Percentiles rank a stretch among this genome's conserved stretches.
Evolutionary conservation across 768 basidiomycete species (phyloP).

Genomic region (Porpolomopsis calyptriformis): DNA sequence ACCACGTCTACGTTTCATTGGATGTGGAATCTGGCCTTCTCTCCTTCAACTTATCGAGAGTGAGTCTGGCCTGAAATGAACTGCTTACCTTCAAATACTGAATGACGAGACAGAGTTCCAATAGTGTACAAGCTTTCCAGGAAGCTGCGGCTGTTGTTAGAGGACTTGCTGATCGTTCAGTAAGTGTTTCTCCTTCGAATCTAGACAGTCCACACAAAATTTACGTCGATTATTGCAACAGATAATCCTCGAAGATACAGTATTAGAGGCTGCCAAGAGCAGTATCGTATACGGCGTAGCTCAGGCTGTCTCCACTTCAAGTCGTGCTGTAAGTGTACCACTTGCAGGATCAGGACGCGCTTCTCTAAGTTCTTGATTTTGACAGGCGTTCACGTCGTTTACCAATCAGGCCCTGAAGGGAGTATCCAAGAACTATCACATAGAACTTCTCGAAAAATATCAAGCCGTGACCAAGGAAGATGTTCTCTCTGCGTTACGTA

Average conservation of each 20-base stretch:
- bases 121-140: slow-evolving; percentile 66
- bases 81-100: slow-evolving; percentile 3
- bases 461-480: slow-evolving; percentile 74
- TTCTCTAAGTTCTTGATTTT: slow-evolving; percentile 8
- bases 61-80: slow-evolving; percentile 26
- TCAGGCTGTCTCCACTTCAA: slow-evolving; percentile 70
- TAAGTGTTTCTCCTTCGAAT: slow-evolving; percentile 25
- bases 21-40: slow-evolving; percentile 74
- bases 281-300: slow-evolving; percentile 81
- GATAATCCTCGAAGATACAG: slow-evolving; percentile 72
- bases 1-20: slow-evolving; percentile 68
- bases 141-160: slow-evolving; percentile 71
- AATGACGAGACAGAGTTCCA: slow-evolving; percentile 50
- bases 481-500: slow-evolving; percentile 55
- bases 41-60: slow-evolving; percentile 70
- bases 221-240: slow-evolving; percentile 24
- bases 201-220: too few species aligned
- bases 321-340: slow-evolving; percentile 60
- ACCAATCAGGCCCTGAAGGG: slow-evolving; percentile 86
- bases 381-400: slow-evolving; percentile 73
- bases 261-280: slow-evolving; percentile 85
- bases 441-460: slow-evolving; percentile 67
- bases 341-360: background rate
- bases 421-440: slow-evolving; percentile 61
- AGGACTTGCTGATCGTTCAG: slow-evolving; percentile 74